Conservation (phyloP, 257 asterid genomes). For the Nicotiana obtusifolia region DNA sequence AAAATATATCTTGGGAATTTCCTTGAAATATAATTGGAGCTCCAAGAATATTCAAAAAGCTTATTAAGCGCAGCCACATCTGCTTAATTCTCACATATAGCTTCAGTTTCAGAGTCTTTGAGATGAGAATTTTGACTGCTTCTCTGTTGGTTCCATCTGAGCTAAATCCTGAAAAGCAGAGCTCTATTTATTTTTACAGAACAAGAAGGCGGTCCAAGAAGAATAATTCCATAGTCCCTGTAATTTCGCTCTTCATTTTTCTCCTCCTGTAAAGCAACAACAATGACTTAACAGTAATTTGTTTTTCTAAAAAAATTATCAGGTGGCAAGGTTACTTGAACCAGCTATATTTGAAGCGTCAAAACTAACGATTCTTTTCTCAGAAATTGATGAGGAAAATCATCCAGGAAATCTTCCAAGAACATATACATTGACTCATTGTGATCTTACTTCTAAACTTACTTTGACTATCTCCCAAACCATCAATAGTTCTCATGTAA, state of each 20-base stretch:
- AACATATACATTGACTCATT: constrained; percentile 59
- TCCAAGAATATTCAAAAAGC: background rate
- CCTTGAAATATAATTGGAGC: background rate
- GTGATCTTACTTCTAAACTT: constrained; percentile 58
- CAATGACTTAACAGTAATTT: background rate
- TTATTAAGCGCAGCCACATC: too few relatives aligned
- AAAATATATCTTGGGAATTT: too few relatives aligned
- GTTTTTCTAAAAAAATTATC: background rate
- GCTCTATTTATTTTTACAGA: constrained; percentile 25
- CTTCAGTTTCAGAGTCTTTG: too few relatives aligned
- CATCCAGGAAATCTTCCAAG: constrained; percentile 65
- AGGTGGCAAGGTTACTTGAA: constrained; percentile 81
- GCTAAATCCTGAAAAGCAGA: constrained; percentile 26
- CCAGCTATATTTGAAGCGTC: constrained; percentile 75
- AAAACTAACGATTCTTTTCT: constrained; percentile 49
- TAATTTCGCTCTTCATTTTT: constrained; percentile 15
- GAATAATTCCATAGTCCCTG: constrained; percentile 40
- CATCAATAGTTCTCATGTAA: constrained; percentile 56
- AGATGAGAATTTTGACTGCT: constrained; percentile 49
- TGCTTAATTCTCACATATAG: too few relatives aligned
- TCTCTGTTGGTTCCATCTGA: constrained; percentile 37
- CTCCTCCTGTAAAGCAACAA: background rate
- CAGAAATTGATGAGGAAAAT: constrained; percentile 49
- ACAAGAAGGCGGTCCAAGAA: constrained; percentile 33
- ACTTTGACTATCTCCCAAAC: constrained; percentile 62